Base-by-base conservation (phyloP, 257 asterid genomes). In the Nyctanthes arbortristis region DNA sequence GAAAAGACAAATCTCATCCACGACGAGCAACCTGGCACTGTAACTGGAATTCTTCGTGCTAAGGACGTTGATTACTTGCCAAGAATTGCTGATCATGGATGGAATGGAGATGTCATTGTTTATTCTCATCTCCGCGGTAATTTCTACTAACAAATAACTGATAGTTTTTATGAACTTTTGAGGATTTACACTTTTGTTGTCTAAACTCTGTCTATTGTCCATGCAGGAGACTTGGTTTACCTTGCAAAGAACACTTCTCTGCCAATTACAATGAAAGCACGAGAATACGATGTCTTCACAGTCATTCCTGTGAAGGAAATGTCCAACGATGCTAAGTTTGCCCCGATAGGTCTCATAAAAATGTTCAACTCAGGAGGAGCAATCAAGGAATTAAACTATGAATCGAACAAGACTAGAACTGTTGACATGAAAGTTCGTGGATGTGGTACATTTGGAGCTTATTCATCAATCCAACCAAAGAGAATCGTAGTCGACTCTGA, bases 341-440 rank as follows among this genome's bases (percentile, higher is more conserved):
- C 93, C 24, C 87, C 98, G 0, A 32, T 93, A 36, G 98, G 98
- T 18, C 97, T 93, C 3, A 73, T 74, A 29, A 75, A 79, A 60
- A 90, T 93, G 98, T 93, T 90, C 85, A 93, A 93, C 27, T 87
- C 97, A 1, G 97, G 98, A 36, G 98, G 90, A 71, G 97, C 97
- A 8, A 78, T 93, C 66, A 87, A 83, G 60, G 89, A 75, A 39
- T 11, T 87, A 60, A 68, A 69, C 0, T 84, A 82, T 69, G 95
- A 87, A 76, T 12, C 16, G 20, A 83, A 82, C 18, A 70, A 66
- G 45, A 68, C 79, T 0, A 85, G 84, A 68, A 65, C 68, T 0
- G 76, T 87, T 20, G 3, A 61, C 67, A 61, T 90, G 75, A 80
- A 81, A 67, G 90, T 87, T 35, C 88, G 86, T 0, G 96, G 95